Base-by-base conservation (phyloP, 192 early-diverging fungal genomes). In the Backusella morwellensis region DNA sequence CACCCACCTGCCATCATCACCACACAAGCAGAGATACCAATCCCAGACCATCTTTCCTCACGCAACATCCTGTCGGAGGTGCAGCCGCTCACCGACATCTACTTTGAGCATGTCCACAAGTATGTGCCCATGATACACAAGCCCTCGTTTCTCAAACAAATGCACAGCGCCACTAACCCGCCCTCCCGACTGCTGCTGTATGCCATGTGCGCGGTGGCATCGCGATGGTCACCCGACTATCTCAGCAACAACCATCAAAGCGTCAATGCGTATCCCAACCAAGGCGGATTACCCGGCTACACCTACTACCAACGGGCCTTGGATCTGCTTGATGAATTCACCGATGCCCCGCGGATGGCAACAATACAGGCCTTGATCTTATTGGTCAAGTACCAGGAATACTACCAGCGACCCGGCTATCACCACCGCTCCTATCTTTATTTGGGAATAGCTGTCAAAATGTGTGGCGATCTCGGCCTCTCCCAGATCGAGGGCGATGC, bases 111-210 rank as follows among this genome's bases (percentile, higher is more conserved):
- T 77, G 82, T 87, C 35, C 86, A 89, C 70, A 81, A 81, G 21
- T 83, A 87, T 70, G 79, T 79, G 44, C 89, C 89, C n/a, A 84
- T 90, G 42, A 78, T 90, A 32, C 88, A 90, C 76, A 86, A 84
- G 52, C 83, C 77, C 5, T 75, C 77, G 23, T 90, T 90, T 74
- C 54, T 86, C 17, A 77, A 81, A 29, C 82, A 88, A 68, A 72
- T 90, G 54, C 76, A 79, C 26, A 82, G 80, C 69, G 80, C 78
- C 9, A 84, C 85, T 6, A 84, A 85, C 72, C 85, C 82, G 2
- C 88, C 89, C 17, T 87, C 89, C 4, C 73, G 83, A 11, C 67
- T 90, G 6, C 72, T 90, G 3, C 34, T 90, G 56, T 89, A 89
- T 78, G 80, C 85, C 34, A 78, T 90, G 56, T 86, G 85, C 54